A percentile compares a stretch with the other conserved stretches of the same genome.
Conservation (phyloP, 2,329 filamentous ascomycete species). For the Clarireedia sp. region DNA sequence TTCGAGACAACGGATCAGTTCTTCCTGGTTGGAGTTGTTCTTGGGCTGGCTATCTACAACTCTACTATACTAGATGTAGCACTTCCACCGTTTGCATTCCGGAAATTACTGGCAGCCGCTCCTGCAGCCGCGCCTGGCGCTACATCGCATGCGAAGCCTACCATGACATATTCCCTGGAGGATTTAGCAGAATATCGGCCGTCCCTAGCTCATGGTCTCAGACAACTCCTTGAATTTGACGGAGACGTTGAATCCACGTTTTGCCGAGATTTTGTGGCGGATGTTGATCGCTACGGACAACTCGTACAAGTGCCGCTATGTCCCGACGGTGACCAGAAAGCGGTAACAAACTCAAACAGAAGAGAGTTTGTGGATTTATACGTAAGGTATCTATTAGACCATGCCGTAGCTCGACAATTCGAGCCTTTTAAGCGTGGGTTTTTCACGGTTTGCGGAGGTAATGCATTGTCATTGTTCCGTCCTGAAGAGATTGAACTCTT, state of each 20-base stretch:
- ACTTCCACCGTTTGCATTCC: constrained; percentile 81
- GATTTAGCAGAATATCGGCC: constrained; percentile 81
- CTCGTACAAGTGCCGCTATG: constrained; percentile 61
- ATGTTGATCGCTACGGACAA: constrained; percentile 69
- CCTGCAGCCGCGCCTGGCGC: constrained; percentile 51
- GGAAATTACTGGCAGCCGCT: constrained; percentile 73
- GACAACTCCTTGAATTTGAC: constrained; percentile 71
- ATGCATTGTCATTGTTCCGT: constrained; percentile 77
- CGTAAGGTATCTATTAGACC: constrained; percentile 71
- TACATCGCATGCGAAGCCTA: constrained; percentile 47
- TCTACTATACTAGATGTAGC: constrained; percentile 86
- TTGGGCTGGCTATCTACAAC: constrained; percentile 90
- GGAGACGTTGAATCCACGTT: constrained; percentile 77
- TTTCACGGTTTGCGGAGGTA: constrained; percentile 84
- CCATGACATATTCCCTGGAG: constrained; percentile 67
- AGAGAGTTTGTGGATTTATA: constrained; percentile 83
- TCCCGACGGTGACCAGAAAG: constrained; percentile 60
- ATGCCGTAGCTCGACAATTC: constrained; percentile 71
- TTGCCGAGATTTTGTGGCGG: constrained; percentile 71
- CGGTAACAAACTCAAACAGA: constrained; percentile 78
- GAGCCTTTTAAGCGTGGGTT: constrained; percentile 93
- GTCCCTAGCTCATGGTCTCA: constrained; percentile 64
- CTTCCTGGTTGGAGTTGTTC: constrained; percentile 78
- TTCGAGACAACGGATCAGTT: constrained; percentile 90
- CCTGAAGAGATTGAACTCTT: constrained; percentile 89